These are phyloP conservation scores for Mycena vitilis DNA, from an alignment of 768 basidiomycete species.

Conservation along the genomic window DNA sequence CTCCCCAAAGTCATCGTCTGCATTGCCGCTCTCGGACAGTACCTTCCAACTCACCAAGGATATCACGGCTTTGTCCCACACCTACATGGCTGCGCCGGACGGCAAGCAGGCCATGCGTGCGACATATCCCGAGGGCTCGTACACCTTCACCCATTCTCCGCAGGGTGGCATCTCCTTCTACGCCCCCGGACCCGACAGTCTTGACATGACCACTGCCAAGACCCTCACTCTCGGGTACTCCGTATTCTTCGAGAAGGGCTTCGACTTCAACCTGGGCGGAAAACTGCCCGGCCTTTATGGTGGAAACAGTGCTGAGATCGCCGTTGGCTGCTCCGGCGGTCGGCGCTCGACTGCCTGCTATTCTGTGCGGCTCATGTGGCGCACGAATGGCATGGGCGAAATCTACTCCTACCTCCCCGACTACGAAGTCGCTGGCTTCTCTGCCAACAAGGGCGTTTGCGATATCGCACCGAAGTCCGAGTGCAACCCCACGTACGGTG, in stretches of 20 bases:
- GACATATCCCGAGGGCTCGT: slow-evolving; percentile 68
- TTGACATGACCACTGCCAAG: slow-evolving; percentile 70
- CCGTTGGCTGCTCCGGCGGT: slow-evolving; percentile 74
- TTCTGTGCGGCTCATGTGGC: slow-evolving; percentile 80
- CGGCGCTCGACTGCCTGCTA: slow-evolving; percentile 67
- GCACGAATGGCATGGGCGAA: slow-evolving; percentile 67
- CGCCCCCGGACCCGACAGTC: slow-evolving; percentile 63
- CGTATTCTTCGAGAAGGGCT: slow-evolving; percentile 71
- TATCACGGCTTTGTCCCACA: slow-evolving; percentile 51
- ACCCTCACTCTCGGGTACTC: slow-evolving; percentile 75
- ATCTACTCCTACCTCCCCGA: slow-evolving; percentile 79
- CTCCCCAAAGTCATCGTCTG: slow-evolving; percentile 45
- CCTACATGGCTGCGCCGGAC: slow-evolving; percentile 59
- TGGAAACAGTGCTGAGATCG: slow-evolving; percentile 59
- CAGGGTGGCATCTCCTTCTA: slow-evolving; percentile 80
- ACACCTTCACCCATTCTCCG: slow-evolving; percentile 57
- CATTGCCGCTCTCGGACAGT: slow-evolving; percentile 56
- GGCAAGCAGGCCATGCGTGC: slow-evolving; percentile 65
- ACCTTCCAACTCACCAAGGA: slow-evolving; percentile 58
- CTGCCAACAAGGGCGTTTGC: slow-evolving; percentile 63
- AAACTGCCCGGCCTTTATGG: slow-evolving; percentile 58
- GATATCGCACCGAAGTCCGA: slow-evolving; percentile 59
- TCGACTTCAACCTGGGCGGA: slow-evolving; percentile 72
- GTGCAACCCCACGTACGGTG: slow-evolving; percentile 73
- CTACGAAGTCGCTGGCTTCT: slow-evolving; percentile 49